These are phyloP conservation scores for Apiospora rasikravindrae DNA, from an alignment of 2,329 filamentous ascomycete species.

Conservation along the genomic window DNA sequence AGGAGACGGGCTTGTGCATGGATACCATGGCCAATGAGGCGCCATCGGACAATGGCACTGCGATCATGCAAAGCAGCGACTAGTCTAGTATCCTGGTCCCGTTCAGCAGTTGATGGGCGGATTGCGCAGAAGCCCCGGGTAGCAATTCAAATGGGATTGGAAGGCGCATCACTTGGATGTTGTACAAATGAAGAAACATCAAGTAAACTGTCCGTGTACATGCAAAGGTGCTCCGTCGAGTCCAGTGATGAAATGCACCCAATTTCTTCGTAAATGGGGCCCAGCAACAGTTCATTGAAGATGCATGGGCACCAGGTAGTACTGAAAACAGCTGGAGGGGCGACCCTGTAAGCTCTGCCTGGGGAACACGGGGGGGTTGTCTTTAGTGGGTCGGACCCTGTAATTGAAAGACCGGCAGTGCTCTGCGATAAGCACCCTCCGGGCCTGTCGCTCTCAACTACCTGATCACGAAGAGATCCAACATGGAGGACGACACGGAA, in stretches of 20 bases:
- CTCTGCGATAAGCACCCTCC: not conserved
- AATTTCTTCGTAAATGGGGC: too few relatives aligned
- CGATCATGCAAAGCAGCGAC: not conserved
- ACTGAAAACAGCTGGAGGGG: not conserved
- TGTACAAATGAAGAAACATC: not conserved
- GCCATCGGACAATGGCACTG: not conserved
- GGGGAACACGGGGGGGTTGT: not conserved
- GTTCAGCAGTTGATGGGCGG: not conserved
- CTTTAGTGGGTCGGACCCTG: not conserved
- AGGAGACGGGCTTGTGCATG: slow-evolving; percentile 21
- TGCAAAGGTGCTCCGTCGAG: not conserved
- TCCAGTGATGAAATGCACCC: not conserved
- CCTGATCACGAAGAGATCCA: not conserved
- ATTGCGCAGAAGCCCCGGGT: not conserved
- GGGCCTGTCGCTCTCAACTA: not conserved
- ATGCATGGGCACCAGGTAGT: not conserved
- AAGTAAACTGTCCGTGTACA: not conserved
- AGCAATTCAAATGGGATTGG: not conserved
- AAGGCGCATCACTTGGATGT: not conserved
- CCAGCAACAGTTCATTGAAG: too few relatives aligned
- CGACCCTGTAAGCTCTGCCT: not conserved
- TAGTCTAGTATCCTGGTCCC: not conserved
- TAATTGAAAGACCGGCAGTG: not conserved
- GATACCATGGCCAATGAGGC: slow-evolving; percentile 3
- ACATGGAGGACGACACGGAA: not conserved